These are phyloP conservation scores for Lithospermum erythrorhizon DNA, from an alignment of 257 asterid genomes.

Conservation along the genomic window DNA sequence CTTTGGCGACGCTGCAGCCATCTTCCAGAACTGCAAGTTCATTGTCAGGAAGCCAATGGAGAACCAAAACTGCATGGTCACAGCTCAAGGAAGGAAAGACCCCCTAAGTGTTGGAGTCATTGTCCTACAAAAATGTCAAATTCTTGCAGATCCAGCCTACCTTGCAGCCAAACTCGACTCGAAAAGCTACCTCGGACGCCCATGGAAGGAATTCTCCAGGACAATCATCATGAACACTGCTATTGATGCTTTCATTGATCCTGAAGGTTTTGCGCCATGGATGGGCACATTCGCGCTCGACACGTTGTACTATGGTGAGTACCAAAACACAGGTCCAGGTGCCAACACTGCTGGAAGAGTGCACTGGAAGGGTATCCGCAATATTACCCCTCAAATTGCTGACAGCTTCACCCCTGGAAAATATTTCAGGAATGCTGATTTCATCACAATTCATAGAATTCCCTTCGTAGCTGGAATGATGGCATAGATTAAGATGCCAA, in stretches of 20 bases:
- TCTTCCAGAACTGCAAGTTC: slow-evolving; percentile 52
- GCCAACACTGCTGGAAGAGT: slow-evolving; percentile 34
- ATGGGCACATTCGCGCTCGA: slow-evolving; percentile 40
- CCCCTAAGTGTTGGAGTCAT: slow-evolving; percentile 35
- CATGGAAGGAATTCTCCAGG: slow-evolving; percentile 73
- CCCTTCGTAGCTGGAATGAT: slow-evolving; percentile 41
- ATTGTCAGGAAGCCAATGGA: slow-evolving; percentile 54
- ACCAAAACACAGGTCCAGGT: slow-evolving; percentile 54
- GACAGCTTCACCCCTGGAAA: slow-evolving; percentile 34
- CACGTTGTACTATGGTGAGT: slow-evolving; percentile 66
- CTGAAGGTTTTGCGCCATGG: slow-evolving; percentile 79
- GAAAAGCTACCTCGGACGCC: slow-evolving; percentile 54
- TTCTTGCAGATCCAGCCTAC: slow-evolving; percentile 41
- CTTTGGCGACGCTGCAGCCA: slow-evolving; percentile 60
- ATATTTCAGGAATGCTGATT: slow-evolving; percentile 27
- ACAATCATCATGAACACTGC: slow-evolving; percentile 54
- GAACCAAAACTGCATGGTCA: slow-evolving; percentile 71
- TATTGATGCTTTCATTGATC: slow-evolving; percentile 43
- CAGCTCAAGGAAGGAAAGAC: slow-evolving; percentile 81
- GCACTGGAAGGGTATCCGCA: slow-evolving; percentile 56
- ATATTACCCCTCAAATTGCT: slow-evolving; percentile 45
- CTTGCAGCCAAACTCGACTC: slow-evolving; percentile 10
- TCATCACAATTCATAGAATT: slow-evolving; percentile 40
- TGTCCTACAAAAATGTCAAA: slow-evolving; percentile 36
- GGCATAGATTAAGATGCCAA: neutral